Base-by-base conservation (phyloP, 805 yeast genomes). In the Yarrowia hollandica region DNA sequence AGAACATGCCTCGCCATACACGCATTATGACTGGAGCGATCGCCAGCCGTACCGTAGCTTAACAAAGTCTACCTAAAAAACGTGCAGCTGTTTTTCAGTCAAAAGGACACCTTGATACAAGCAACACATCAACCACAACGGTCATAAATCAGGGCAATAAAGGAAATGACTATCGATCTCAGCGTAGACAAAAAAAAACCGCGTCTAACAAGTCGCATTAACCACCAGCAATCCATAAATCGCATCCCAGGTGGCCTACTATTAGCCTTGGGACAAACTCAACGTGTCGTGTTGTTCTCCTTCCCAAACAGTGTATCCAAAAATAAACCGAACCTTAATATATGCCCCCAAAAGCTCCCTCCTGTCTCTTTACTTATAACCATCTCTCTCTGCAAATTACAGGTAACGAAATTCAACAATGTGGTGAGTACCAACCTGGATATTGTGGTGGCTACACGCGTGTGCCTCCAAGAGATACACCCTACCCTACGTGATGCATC, bases 221-320 rank as follows among this genome's bases (percentile, higher is more conserved):
- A n/a, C n/a, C n/a, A n/a, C n/a, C n/a, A n/a, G n/a, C n/a, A n/a
- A n/a, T n/a, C 31, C 46, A 39, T 23, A 16, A 39, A 23, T 39
- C 22, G 15, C 5, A n/a, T 3, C 26, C 3, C 15, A 12, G 34
- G 34, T 3, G 16, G 34, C 16, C 21, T 16, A 23, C 19, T 18
- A 9, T 19, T 44, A 28, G 52, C 21, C 52, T 26, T 41, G 25
- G 35, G 50, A 44, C 52, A 44, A 44, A 44, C 38, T 48, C 55
- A 31, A n/a, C 38, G 28, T 48, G 55, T 22, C 22, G 28, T 48
- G 55, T 48, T 48, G 55, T 48, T 48, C 55, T 48, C 55, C 39
- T 48, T 48, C 55, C 55, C 55, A 48, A 48, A 26, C 39, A 22
- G 55, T 31, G 55, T 31, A 48, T 48, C 55, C 55, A 48, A 48